A percentile compares a stretch with the other conserved stretches of the same genome.
Evolutionary conservation across 2,329 filamentous ascomycete species (phyloP).

Genomic region (Claviceps maximensis): DNA sequence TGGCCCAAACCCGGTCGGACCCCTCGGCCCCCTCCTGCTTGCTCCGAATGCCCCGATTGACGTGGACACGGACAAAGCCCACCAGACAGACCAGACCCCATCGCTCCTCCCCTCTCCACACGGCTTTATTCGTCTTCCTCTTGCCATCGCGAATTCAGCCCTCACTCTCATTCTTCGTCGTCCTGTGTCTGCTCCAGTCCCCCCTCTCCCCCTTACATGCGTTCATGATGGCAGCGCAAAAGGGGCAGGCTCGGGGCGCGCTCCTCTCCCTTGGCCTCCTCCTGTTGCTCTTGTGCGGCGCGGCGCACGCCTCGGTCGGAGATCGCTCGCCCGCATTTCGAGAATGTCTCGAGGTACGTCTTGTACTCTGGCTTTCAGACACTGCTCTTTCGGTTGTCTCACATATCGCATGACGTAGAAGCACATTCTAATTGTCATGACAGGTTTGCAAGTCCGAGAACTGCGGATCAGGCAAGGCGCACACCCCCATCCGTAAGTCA

Average conservation of each 20-base stretch:
- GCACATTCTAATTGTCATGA: not conserved
- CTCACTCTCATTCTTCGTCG: not conserved
- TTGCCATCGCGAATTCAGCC: not conserved
- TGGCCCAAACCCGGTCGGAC: not conserved
- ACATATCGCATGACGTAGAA: not conserved
- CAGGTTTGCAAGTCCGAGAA: conserved; percentile 74
- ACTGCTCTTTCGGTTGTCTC: not conserved
- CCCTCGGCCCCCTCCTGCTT: not conserved
- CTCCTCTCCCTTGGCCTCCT: conserved; percentile 22
- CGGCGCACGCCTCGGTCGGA: conserved; percentile 60
- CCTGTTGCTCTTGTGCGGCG: conserved; percentile 26
- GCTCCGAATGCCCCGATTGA: not conserved
- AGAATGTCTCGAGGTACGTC: conserved; percentile 64
- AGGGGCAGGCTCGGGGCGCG: conserved; percentile 20
- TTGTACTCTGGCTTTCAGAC: not conserved
- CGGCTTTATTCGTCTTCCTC: not conserved
- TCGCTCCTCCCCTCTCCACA: not conserved
- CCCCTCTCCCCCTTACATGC: conserved; percentile 14
- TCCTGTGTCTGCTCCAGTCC: no score
- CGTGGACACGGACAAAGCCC: not conserved
- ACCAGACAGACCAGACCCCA: not conserved
- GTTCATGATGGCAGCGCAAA: conserved; percentile 17
- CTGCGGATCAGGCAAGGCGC: conserved; percentile 49
- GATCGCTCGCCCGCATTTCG: conserved; percentile 79
- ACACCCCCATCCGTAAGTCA: conserved; percentile 55